Evolutionary conservation across 2,329 filamentous ascomycete species (phyloP).

Genomic region (Phialocephala subalpina): DNA sequence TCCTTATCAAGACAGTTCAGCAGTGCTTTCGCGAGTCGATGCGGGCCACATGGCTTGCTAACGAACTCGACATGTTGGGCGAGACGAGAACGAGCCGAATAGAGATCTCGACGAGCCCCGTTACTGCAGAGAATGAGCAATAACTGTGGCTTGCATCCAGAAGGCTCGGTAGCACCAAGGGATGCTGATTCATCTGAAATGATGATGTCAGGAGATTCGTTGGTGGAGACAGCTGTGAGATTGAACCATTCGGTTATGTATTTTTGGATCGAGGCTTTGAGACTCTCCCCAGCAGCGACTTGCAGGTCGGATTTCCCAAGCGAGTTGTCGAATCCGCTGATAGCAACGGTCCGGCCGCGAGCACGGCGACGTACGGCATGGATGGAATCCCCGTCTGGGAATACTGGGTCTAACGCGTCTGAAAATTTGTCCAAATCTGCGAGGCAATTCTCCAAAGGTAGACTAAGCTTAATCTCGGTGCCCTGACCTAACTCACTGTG

Average conservation of each 20-base stretch:
- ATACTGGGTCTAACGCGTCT: not conserved
- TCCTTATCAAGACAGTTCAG: conserved; percentile 36
- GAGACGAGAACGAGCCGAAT: conserved; percentile 21
- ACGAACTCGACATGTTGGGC: conserved; percentile 35
- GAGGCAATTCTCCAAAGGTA: conserved; percentile 45
- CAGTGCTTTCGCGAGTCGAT: conserved; percentile 37
- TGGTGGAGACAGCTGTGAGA: conserved; percentile 21
- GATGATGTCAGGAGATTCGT: conserved; percentile 27
- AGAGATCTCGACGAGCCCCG: conserved; percentile 29
- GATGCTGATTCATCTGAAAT: conserved; percentile 35
- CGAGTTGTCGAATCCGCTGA: conserved; percentile 33
- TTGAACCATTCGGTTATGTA: conserved; percentile 36
- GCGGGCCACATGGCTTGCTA: conserved; percentile 37
- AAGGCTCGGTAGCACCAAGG: conserved; percentile 12
- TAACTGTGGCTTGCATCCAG: conserved; percentile 18
- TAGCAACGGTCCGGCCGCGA: conserved; percentile 29
- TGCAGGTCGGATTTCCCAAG: conserved; percentile 28
- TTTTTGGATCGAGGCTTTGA: conserved; percentile 35
- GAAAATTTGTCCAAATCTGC: conserved; percentile 4
- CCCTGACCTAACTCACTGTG: conserved; percentile 60
- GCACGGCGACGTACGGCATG: conserved; percentile 30
- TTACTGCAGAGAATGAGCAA: conserved; percentile 36
- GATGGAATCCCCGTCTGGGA: conserved; percentile 23
- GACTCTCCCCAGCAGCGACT: conserved; percentile 16
- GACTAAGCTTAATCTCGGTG: conserved; percentile 59